These are phyloP conservation scores for Austroboletus novae-zelandiae DNA, from an alignment of 1,284 basidiomycete species.

Conservation along the genomic window DNA sequence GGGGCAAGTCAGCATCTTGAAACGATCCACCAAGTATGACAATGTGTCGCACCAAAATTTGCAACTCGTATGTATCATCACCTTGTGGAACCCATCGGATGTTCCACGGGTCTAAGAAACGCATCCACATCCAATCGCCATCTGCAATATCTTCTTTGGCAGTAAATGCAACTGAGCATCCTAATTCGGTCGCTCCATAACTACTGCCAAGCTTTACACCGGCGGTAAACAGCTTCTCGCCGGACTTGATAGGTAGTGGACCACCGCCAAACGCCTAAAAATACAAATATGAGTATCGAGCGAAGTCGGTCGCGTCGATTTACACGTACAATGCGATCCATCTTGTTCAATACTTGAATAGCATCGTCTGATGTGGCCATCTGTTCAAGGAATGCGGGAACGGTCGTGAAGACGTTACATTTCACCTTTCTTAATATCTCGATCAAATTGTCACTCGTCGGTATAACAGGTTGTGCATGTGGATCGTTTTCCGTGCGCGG, in stretches of 20 bases:
- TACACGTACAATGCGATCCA: constrained; percentile 18
- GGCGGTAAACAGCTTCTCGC: constrained; percentile 18
- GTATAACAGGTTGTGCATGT: constrained; percentile 15
- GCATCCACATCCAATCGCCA: constrained; percentile 35
- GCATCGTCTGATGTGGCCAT: constrained; percentile 10
- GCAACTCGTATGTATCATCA: constrained; percentile 32
- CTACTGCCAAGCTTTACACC: constrained; percentile 16
- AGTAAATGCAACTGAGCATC: constrained; percentile 1
- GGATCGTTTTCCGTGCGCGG: constrained; percentile 12
- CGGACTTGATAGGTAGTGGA: constrained; percentile 21
- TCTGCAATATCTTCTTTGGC: constrained; percentile 11
- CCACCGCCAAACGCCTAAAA: constrained; percentile 26
- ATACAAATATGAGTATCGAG: not conserved
- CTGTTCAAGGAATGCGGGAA: constrained; percentile 26
- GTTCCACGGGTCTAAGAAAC: constrained; percentile 14
- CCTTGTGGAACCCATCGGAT: constrained; percentile 31
- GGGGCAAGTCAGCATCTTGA: not conserved
- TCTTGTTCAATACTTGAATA: constrained; percentile 9
- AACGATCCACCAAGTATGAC: not conserved
- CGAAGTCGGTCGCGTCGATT: not conserved
- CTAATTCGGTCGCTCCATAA: constrained; percentile 32
- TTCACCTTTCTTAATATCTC: constrained; percentile 5
- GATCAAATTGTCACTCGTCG: constrained; percentile 17
- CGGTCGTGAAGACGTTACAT: constrained; percentile 12
- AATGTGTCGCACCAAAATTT: constrained; percentile 27